These are phyloP conservation scores for Raffaelea ambrosiae DNA, from an alignment of 2,329 filamentous ascomycete genomes.

Conservation along the genomic window DNA sequence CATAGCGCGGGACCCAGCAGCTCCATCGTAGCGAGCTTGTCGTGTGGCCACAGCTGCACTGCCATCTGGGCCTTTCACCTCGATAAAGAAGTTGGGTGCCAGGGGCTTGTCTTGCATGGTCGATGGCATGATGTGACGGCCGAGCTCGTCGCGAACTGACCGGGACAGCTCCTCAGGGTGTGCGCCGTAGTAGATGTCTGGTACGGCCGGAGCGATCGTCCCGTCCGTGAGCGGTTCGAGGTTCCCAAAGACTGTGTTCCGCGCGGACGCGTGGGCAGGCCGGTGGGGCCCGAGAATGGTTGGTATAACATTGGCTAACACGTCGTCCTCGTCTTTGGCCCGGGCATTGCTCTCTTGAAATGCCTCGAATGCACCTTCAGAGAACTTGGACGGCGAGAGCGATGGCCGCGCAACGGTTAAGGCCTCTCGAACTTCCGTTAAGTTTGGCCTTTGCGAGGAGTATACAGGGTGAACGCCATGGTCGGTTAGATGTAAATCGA, in stretches of 20 bases:
- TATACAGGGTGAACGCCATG: slow-evolving; percentile 19
- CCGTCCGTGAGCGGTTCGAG: slow-evolving; percentile 25
- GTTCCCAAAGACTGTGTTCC: slow-evolving; percentile 23
- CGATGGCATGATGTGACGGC: slow-evolving; percentile 22
- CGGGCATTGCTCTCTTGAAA: slow-evolving; percentile 20
- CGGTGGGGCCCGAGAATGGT: slow-evolving; percentile 18
- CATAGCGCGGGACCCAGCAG: slow-evolving; percentile 26
- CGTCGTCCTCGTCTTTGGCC: slow-evolving; percentile 25
- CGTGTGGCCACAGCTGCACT: slow-evolving; percentile 19
- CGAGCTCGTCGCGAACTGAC: slow-evolving; percentile 17
- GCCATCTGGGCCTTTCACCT: slow-evolving; percentile 27
- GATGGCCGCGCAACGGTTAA: slow-evolving; percentile 20
- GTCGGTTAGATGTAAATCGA: slow-evolving; percentile 28
- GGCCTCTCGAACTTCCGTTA: slow-evolving; percentile 19
- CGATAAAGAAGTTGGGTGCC: slow-evolving; percentile 32
- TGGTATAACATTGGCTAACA: slow-evolving; percentile 23
- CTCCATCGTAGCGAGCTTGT: slow-evolving; percentile 29
- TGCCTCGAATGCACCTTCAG: slow-evolving; percentile 17
- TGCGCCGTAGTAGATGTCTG: slow-evolving; percentile 24
- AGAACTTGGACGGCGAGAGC: slow-evolving; percentile 26
- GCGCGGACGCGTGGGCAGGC: slow-evolving; percentile 15
- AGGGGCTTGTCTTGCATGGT: slow-evolving; percentile 20
- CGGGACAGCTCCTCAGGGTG: slow-evolving; percentile 16
- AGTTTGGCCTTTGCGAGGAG: slow-evolving; percentile 20
- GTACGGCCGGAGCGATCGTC: slow-evolving; percentile 18